phyloP scores from a whole-genome alignment of 2,329 filamentous ascomycete species.

The Neonectria magnoliae region DNA sequence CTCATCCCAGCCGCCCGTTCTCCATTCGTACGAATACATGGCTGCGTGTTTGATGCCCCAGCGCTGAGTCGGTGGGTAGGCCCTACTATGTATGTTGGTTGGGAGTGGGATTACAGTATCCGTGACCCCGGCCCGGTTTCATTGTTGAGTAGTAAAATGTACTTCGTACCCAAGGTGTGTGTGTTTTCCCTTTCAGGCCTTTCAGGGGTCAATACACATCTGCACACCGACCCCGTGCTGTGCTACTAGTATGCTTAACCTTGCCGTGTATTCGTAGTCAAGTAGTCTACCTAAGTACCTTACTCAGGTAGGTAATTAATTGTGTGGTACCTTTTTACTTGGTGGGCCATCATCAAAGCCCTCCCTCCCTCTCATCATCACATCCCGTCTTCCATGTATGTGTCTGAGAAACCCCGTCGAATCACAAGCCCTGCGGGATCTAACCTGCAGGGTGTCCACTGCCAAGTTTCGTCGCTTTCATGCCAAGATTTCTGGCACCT shows the following conservation, averaged over 20 bases:
- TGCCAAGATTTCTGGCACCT: conserved; percentile 17
- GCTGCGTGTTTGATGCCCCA: too few species aligned
- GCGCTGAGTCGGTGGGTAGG: too few species aligned
- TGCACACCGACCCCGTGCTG: background rate
- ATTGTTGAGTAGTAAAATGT: background rate
- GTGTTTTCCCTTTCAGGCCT: background rate
- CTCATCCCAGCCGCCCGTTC: background rate
- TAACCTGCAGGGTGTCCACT: background rate
- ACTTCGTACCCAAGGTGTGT: too few species aligned
- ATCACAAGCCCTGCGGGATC: background rate
- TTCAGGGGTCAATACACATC: background rate
- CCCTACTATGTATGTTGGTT: too few species aligned
- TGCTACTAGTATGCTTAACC: background rate
- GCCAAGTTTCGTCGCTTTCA: conserved; percentile 21
- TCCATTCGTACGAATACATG: background rate
- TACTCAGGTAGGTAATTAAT: too few species aligned
- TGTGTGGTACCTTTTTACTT: background rate
- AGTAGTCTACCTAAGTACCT: too few species aligned
- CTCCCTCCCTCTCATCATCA: background rate
- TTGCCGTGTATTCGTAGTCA: background rate
- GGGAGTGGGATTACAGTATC: background rate
- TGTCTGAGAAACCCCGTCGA: background rate
- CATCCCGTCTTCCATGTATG: background rate
- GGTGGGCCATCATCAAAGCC: conserved; percentile 2
- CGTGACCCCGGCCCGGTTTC: background rate